Evolutionary conservation across 495 filamentous ascomycete species (phyloP), one percentile per base, ranked within the genome.

Genomic region (Hypoxylon rickii): DNA sequence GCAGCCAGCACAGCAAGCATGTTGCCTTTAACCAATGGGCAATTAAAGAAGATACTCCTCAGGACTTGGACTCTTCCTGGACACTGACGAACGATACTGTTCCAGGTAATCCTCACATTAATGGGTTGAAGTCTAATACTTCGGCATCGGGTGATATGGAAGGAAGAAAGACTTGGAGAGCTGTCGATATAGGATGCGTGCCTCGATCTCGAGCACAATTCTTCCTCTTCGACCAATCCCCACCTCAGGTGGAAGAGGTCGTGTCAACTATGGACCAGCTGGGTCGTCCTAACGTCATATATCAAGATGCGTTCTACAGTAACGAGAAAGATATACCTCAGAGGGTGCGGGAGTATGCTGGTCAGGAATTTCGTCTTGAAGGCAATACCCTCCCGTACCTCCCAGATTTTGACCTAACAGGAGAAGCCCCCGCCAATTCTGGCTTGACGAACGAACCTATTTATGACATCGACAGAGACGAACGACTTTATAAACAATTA

Each of bases 271-370:
- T 80, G 70, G 58, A 73, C 37, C 65, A 42, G 21, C 69, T 62
- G 58, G 71, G 61, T 63, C 64, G 75, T 3, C 78, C 78, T 1
- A 60, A 55, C 36, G 77, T 89, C 17, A 79, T 96, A 39, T 95
- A 97, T 57, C 89, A 90, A 66, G 87, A 92, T 63, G 85, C 92
- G 12, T 92, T 86, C 61, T 97, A 96, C 63, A 88, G 90, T 55
- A 77, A 90, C n/a, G 89, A 93, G 45, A 77, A 72, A 46, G 94
- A 98, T 72, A 89, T 96, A 2, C 95, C 95, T 6, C 80, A 88
- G 29, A 81, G 84, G 43, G 68, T 80, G 8, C 79, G 90, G 40
- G 89, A 96, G 72, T 97, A 96, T 69, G 95, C 88, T 7, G 93
- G 93, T 13, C 84, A 83, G 58, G 90, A 96, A 58, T 97, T 95